Base-by-base conservation (phyloP, 2,329 filamentous ascomycete genomes). In the Alternaria angustiovoidea region DNA sequence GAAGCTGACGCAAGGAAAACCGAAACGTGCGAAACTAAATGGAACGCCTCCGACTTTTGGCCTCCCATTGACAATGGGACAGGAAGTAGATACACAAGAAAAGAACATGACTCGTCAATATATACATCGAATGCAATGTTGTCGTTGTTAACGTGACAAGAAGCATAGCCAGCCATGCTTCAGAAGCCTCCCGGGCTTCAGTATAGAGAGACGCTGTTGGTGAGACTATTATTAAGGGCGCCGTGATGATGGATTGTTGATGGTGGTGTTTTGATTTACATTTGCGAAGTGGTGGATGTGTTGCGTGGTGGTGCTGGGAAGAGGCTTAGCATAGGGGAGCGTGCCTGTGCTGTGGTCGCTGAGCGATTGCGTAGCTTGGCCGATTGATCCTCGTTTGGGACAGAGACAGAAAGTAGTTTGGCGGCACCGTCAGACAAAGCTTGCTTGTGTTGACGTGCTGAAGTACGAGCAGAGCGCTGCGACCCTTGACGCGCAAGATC, bases 351-450 rank as follows among this genome's bases (percentile, higher is more conserved):
- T 5, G 70, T 69, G 24, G 70, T 78, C 2, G 72, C 71, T 32
- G 76, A 70, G 39, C 75, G 71, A 36, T 52, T 65, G 22, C 75
- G 70, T 32, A 57, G 20, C 52, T 65, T 71, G 1, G 39, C 26
- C 9, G 56, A 36, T 3, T 56, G 52, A 20, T 60, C 51, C 28
- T 67, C 64, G 12, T 54, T 22, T 6, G 49, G 9, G 30, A 41
- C 51, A 28, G 51, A 38, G 14, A 65, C 48, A 4, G 62, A 51
- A n/a, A 76, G 69, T 7, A 77, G 52, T 48, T 77, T 76, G 16
- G 73, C 70, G 6, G 71, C 73, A 28, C 75, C 66, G 20, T 78
- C 76, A 26, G 76, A 79, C 24, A 72, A 63, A 11, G 75, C 63
- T 22, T 73, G 71, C 39, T 77, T 78, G 55, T 78, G 76, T 24